Evolutionary conservation across 1,139 yeast genomes (phyloP).

Genomic region (Arxiozyma slooffiae): DNA sequence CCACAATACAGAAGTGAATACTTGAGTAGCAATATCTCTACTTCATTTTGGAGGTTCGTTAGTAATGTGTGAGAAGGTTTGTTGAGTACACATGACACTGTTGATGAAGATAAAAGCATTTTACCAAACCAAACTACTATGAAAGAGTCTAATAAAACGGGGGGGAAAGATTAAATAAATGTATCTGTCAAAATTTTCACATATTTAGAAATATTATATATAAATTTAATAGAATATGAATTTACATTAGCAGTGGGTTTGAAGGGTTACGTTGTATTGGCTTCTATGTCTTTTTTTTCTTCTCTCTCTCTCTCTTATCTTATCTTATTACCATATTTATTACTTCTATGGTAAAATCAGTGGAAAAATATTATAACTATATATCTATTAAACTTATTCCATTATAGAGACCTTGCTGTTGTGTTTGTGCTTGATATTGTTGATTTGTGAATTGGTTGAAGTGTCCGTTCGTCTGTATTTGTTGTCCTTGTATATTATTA

Average conservation of each 20-base stretch:
- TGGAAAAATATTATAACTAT: neutral
- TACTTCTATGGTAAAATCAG: neutral
- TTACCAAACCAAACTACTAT: slow-evolving; percentile 1
- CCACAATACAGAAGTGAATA: neutral
- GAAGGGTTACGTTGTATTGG: neutral
- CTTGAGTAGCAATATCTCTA: slow-evolving; percentile 17
- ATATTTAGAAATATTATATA: neutral
- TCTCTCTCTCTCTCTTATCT: too few species aligned
- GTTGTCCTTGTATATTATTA: neutral
- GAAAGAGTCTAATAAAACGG: slow-evolving; percentile 14
- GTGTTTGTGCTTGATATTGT: slow-evolving; percentile 10
- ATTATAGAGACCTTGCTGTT: neutral
- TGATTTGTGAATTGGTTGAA: slow-evolving; percentile 1
- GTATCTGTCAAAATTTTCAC: slow-evolving; percentile 9
- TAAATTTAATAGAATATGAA: neutral
- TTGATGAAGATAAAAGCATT: slow-evolving; percentile 18
- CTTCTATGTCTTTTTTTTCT: too few species aligned
- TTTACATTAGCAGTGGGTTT: neutral
- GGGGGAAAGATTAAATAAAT: slow-evolving; percentile 4
- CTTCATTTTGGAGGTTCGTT: slow-evolving; percentile 34
- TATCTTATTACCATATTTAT: too few species aligned
- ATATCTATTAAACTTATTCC: slow-evolving; percentile 11
- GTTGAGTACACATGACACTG: slow-evolving; percentile 24
- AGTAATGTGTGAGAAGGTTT: slow-evolving; percentile 34
- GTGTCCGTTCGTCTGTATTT: neutral